Conservation (phyloP, 139 green algal genomes). For the Haematococcus sp. region DNA sequence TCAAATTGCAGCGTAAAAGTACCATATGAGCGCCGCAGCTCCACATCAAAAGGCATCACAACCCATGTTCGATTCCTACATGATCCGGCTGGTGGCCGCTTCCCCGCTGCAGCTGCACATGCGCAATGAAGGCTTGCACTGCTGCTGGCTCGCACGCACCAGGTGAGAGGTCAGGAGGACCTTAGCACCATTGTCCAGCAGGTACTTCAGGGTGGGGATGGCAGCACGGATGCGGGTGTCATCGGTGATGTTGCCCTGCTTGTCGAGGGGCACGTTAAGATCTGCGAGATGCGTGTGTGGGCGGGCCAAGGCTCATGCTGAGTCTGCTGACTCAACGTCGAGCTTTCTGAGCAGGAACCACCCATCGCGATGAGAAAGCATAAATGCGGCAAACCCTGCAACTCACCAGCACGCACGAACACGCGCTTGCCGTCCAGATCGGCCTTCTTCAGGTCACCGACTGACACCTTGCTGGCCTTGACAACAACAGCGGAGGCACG, state of each 20-base stretch:
- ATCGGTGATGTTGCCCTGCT: slow-evolving; percentile 89
- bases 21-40: not conserved
- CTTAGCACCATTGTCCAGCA: slow-evolving; percentile 96
- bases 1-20: slow-evolving; percentile 3
- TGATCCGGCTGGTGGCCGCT: not conserved
- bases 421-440: slow-evolving; percentile 93
- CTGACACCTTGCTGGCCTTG: slow-evolving; percentile 78
- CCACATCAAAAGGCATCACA: not conserved
- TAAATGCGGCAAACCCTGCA: slow-evolving; percentile 5
- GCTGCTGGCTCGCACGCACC: slow-evolving; percentile 53
- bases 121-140: too few relatives aligned
- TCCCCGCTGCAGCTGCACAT: too few relatives aligned
- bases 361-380: not conserved
- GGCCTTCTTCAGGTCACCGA: slow-evolving; percentile 86
- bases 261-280: slow-evolving; percentile 98
- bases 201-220: slow-evolving; percentile 95
- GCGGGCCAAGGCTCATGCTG: not conserved
- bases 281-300: slow-evolving; percentile 53
- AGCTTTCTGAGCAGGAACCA: not conserved
- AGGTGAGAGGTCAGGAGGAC: slow-evolving; percentile 96
- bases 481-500: slow-evolving; percentile 27
- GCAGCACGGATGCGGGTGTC: slow-evolving; percentile 97
- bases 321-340: not conserved
- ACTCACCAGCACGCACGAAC: slow-evolving; percentile 23
- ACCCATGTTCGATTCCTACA: too few relatives aligned